A percentile compares a stretch with the other conserved stretches of the same genome.
Evolutionary conservation across 2,329 filamentous ascomycete genomes (phyloP).

Genomic region (Onygenales sp.): DNA sequence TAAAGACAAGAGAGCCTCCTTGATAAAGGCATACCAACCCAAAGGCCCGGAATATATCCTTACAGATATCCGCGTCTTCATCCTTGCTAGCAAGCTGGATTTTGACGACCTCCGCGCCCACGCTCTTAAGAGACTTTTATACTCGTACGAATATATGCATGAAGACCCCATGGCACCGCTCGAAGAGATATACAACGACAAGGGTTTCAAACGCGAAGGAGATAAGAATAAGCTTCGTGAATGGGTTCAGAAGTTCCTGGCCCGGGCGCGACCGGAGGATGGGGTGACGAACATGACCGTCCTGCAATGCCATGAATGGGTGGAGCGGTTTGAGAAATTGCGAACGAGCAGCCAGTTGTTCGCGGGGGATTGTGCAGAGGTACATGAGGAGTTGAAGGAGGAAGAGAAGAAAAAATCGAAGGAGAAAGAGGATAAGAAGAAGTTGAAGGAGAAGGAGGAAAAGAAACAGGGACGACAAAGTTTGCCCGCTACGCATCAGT

Average conservation of each 20-base stretch:
- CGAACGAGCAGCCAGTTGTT: conserved; percentile 2
- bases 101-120: conserved; percentile 8
- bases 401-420: not conserved
- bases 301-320: conserved; percentile 9
- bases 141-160: conserved; percentile 5
- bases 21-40: conserved; percentile 3
- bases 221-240: conserved; percentile 6
- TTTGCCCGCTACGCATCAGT: no score
- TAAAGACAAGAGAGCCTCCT: conserved; percentile 1
- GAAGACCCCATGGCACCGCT: conserved; percentile 8
- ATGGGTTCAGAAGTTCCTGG: conserved; percentile 9
- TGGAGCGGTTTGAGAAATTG: conserved; percentile 3
- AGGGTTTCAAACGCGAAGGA: conserved; percentile 2
- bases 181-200: conserved; percentile 9
- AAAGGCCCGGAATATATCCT: conserved; percentile 5
- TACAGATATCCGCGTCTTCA: conserved; percentile 10
- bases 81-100: conserved; percentile 7
- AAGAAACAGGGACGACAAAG: conserved; percentile 26
- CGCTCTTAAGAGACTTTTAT: conserved; percentile 8
- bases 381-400: conserved; percentile 2
- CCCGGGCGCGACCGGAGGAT: not conserved
- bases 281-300: conserved; percentile 6
- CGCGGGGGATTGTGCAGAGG: conserved; percentile 5
- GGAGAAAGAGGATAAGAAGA: not conserved
- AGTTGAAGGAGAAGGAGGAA: conserved; percentile 31